Base-by-base conservation (phyloP, 2,329 filamentous ascomycete species). In the Exophiala sideris region DNA sequence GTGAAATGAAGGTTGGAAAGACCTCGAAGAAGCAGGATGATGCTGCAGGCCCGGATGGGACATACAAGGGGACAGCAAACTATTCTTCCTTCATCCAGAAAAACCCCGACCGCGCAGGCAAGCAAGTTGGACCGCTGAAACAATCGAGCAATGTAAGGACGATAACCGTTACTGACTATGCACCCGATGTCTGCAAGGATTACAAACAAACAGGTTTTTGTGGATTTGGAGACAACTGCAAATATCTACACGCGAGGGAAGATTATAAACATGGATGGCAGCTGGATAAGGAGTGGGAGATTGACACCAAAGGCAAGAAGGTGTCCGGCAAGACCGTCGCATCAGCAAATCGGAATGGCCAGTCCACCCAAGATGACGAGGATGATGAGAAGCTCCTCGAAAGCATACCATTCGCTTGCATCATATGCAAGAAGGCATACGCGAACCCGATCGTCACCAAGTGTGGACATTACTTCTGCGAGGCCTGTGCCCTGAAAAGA, bases 391-490 rank as follows among this genome's bases (percentile, higher is more conserved):
- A 57, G 38, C 73, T 92, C 67, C 73, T 95, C 47, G 85, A 91
- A 67, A 87, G 85, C 64, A 95, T 96, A 18, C 91, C 91, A 0
- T 96, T 96, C 67, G 88, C 84, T 1, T 96, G 91, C 70, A 83
- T 95, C 60, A 89, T 96, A 58, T 96, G 91, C 77, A 84, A 86
- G 64, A 81, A 84, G 35, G 72, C 84, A 1, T 96, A 96, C 72
- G 87, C 84, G 64, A 79, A 82, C 53, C 92, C 94, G 0, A 82
- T 97, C 10, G 76, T 92, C 20, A 97, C 94, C 10, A 87, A 90
- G 61, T 99, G 94, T 63, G 88, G 90, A 0, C 94, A 99, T 70
- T 97, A 97, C 70, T 97, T 97, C 67, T 99, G 94, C 68, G 88
- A 96, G 70, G 78, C 81, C 1, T 99, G 94, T 70, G 94, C 94